Percentiles rank a stretch among this genome's conserved stretches.
Evolutionary conservation across 139 green algal species (phyloP).

Genomic region (Yamagishiella unicocca): DNA sequence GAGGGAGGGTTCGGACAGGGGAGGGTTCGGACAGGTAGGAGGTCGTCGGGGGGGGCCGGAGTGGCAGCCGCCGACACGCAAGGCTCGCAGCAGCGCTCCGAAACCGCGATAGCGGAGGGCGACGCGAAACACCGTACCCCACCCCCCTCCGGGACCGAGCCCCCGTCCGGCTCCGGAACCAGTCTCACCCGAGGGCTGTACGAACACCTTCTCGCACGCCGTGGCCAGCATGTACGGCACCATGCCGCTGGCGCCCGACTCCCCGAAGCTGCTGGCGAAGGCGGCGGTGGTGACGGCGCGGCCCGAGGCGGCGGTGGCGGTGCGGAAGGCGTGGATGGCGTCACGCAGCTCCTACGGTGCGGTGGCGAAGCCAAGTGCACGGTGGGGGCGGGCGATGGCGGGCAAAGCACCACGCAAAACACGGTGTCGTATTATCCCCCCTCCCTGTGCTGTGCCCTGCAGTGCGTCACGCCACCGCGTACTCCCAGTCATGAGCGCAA

Average conservation of each 20-base stretch:
- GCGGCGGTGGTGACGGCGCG: conserved; percentile 52
- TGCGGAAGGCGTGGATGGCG: conserved; percentile 62
- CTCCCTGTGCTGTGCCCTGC: not conserved
- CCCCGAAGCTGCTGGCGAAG: conserved; percentile 69
- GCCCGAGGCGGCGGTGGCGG: not conserved
- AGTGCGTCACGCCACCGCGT: no score
- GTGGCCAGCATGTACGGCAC: conserved; percentile 70
- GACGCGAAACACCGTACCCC: not conserved
- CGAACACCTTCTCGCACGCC: conserved; percentile 64
- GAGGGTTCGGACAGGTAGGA: not conserved
- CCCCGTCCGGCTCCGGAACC: not conserved
- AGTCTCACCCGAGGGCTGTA: conserved; percentile 55
- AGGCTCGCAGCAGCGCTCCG: no score
- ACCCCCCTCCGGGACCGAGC: not conserved
- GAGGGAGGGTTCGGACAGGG: not conserved
- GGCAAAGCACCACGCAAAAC: not conserved
- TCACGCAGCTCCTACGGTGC: conserved; percentile 66
- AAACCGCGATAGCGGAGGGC: no score
- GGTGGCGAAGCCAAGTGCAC: not conserved
- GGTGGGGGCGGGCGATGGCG: not conserved
- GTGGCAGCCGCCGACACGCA: no score
- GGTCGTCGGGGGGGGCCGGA: no score
- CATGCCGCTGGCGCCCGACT: conserved; percentile 66
- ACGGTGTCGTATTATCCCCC: not conserved
- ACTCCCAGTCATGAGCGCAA: no score